A percentile compares a stretch with the other conserved stretches of the same genome.
Conservation (phyloP, 2,329 filamentous ascomycete genomes). For the Alternaria tenuissima region DNA sequence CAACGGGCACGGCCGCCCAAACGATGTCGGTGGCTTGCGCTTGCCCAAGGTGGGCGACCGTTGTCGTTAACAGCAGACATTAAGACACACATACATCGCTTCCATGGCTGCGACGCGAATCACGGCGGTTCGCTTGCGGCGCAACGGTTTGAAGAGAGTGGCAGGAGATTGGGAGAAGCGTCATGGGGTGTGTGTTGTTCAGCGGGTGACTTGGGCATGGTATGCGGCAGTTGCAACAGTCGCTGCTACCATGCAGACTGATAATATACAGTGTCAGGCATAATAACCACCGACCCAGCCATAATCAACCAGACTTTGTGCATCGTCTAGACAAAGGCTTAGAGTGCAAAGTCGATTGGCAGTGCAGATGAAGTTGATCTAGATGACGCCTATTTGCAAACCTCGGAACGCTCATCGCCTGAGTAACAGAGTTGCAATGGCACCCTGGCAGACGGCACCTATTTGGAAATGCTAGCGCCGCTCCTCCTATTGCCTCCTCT, state of each 20-base stretch:
- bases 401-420: slow-evolving; percentile 5
- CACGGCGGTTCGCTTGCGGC: slow-evolving; percentile 3
- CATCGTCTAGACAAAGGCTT: not conserved
- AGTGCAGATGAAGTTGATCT: not conserved
- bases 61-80: slow-evolving; percentile 11
- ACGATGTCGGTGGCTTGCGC: slow-evolving; percentile 29
- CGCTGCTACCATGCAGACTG: not conserved
- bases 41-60: slow-evolving; percentile 17
- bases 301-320: not conserved
- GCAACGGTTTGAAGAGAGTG: not conserved
- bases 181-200: not conserved
- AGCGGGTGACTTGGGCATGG: not conserved
- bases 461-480: slow-evolving; percentile 24
- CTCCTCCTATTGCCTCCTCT: slow-evolving; percentile 3
- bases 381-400: not conserved
- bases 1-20: slow-evolving; percentile 29
- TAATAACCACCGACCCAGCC: not conserved
- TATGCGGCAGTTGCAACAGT: slow-evolving; percentile 1
- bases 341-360: not conserved
- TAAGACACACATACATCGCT: slow-evolving; percentile 13
- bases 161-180: slow-evolving; percentile 1
- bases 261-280: not conserved
- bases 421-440: slow-evolving; percentile 21
- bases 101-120: slow-evolving; percentile 1
- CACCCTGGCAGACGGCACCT: slow-evolving; percentile 21